A percentile compares a stretch with the other conserved stretches of the same genome.
phyloP scores from a whole-genome alignment of 1,139 yeast species.

The Waltiozyma sp. region DNA sequence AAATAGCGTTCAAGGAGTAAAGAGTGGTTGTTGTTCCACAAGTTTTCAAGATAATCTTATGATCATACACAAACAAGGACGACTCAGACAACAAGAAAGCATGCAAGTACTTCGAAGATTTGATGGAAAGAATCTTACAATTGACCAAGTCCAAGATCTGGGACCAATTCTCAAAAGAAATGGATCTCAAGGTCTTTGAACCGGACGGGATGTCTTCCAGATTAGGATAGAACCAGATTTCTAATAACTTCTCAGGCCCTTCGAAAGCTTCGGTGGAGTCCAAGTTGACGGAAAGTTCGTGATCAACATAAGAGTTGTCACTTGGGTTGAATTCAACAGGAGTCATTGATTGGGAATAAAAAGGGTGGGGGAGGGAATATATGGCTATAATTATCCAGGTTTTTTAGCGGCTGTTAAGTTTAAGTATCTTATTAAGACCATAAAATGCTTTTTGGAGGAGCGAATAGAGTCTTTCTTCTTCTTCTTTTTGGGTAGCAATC shows the following conservation, averaged over 20 bases:
- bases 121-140: slow-evolving; percentile 80
- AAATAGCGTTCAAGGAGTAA: slow-evolving; percentile 58
- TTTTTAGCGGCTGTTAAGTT: slow-evolving; percentile 10
- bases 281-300: slow-evolving; percentile 62
- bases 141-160: slow-evolving; percentile 67
- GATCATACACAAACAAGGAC: slow-evolving; percentile 79
- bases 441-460: background rate
- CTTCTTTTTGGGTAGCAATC: background rate
- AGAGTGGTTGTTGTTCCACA: slow-evolving; percentile 95
- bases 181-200: slow-evolving; percentile 41
- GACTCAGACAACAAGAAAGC: slow-evolving; percentile 86
- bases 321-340: slow-evolving; percentile 16
- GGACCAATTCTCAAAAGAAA: slow-evolving; percentile 63
- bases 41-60: slow-evolving; percentile 79
- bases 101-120: slow-evolving; percentile 55
- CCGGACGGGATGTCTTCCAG: slow-evolving; percentile 22
- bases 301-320: slow-evolving; percentile 49
- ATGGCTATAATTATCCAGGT: slow-evolving; percentile 9
- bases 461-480: background rate
- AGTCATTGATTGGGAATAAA: slow-evolving; percentile 9
- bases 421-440: slow-evolving; percentile 2
- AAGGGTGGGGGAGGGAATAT: background rate
- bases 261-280: slow-evolving; percentile 91
- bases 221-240: slow-evolving; percentile 72
- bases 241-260: slow-evolving; percentile 92